Evolutionary conservation across 768 basidiomycete genomes (phyloP), one percentile per base, ranked within the genome.

Genomic region (Trametes cingulata): DNA sequence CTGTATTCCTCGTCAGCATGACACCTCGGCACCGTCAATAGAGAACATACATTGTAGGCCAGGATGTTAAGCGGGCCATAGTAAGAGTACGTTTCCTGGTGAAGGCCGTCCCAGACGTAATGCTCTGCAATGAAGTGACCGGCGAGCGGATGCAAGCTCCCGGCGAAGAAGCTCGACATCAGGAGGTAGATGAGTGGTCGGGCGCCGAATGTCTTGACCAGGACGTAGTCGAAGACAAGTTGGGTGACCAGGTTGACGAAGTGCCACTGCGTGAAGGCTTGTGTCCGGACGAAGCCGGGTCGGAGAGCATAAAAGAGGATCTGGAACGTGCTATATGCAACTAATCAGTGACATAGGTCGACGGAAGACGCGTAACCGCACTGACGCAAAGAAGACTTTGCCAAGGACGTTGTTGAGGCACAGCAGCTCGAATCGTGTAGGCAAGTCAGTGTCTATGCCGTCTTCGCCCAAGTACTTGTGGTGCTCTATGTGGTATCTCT

Each of bases 71-170:
- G 78, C 58, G 85, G 84, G 0, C 97, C 97, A 66, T 99, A 99
- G 73, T 98, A 99, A 61, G 90, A 93, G 74, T 93, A 98, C 0
- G 97, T 98, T 77, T 98, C 97, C 71, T 98, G 95, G 35, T 86
- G 82, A 58, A 95, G 80, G 1, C 89, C 91, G 66, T 96, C 94
- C 89, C 91, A 95, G 46, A 97, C 81, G 66, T 95, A 97, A 73
- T 97, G 95, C 74, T 97, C 95, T 2, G 95, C 95, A 65, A 99
- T 98, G 68, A 99, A 99, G 75, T 98, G 97, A 1, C 91, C 96
- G 0, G 95, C 96, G 67, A 91, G 91, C 1, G 97, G 97, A 66
- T 99, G 97, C 40, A 98, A 73, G 68, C 92, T 94, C 0, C 97
- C 96, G 13, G 97, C 97, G 69, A 98, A 95, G 84, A 98, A 98